Evolutionary conservation across 108 stramenopile species (phyloP), one percentile per base, ranked within the genome.

Genomic region (Halocafeteria seosinensis): DNA sequence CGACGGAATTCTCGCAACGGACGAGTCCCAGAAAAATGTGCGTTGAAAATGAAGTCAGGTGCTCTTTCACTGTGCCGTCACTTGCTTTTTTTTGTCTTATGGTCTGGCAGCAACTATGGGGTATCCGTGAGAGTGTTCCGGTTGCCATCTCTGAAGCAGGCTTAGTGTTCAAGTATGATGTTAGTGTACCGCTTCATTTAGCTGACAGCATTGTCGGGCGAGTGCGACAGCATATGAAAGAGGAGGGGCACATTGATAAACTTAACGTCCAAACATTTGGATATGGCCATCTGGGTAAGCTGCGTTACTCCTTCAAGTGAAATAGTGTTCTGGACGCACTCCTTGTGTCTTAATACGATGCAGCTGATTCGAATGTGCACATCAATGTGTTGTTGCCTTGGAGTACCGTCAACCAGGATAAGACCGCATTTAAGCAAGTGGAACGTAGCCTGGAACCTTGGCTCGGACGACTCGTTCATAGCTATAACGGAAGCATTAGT

Each of bases 311-410:
- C 17, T 47, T 17, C 42, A 47, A n/a, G 42, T 47, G 42, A n/a
- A 47, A n/a, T n/a, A n/a, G n/a, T n/a, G 17, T n/a, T n/a, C 53
- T 31, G 53, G 26, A 12, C 21, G 66, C 38, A 6, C 76, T 58
- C 25, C 17, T 29, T 5, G 66, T 75, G 25, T 67, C 76, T 33
- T 92, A 85, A 71, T 90, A 89, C 29, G 89, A 91, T 59, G 73
- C 87, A n/a, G 87, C 85, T 50, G 91, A 93, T 64, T 88, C 88
- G 1, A 98, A 98, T 72, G 72, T 94, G 3, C 96, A 98, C 68
- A 77, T 92, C 21, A 98, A 98, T 70, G 76, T 93, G 36, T 35
- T 33, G 34, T 17, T 59, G 6, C 57, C 57, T 11, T 30, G 2
- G 2, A 35, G 2, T 33, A 5, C 21, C 17, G 57, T 11, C 2